Evolutionary conservation across 257 asterid genomes (phyloP), one percentile per base, ranked within the genome.

Genomic region (Solanum sejunctum): DNA sequence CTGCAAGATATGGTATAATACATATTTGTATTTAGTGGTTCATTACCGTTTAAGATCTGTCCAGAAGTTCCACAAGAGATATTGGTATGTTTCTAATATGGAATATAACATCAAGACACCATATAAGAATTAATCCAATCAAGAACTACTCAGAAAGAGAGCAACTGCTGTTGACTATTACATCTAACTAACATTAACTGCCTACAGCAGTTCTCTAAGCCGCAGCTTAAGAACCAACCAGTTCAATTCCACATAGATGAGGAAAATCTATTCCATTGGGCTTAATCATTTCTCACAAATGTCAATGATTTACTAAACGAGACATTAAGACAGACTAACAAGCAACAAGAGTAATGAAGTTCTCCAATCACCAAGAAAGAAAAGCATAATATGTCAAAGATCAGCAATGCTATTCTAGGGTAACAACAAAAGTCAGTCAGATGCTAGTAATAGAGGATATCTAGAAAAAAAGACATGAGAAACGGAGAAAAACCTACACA

Each of bases 401-500:
- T 71, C 32, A 20, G 55, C 55, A 43, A 71, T 0, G 55, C 55
- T 71, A 41, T 77, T 51, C 49, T 78, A 54, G 26, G 61, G 70
- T 18, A 64, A 41, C 57, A 49, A 63, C 21, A 47, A 56, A 23
- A 47, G 82, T 47, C 9, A 75, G 45, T 8, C 43, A 75, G 63
- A 78, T 52, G 23, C 82, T 78, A 26, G 16, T 52, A 26, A 78
- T 52, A 51, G 47, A 52, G 82, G 3, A 78, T 9, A 10, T 2
- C 52, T 4, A 16, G 64, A 8, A 3, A 10, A 78, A 51, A 5
- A 83, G 60, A 64, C 70, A 20, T 9, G 75, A 81, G 75, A 61
- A 49, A 43, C 56, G 3, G 41, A 1, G 32, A 36, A 69, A 51
- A 10, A 83, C 84, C 84, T 64, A 63, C 89, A 41, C 84, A 93